phyloP scores from a whole-genome alignment of 2,329 filamentous ascomycete species.

The Aspergillus sergii region DNA sequence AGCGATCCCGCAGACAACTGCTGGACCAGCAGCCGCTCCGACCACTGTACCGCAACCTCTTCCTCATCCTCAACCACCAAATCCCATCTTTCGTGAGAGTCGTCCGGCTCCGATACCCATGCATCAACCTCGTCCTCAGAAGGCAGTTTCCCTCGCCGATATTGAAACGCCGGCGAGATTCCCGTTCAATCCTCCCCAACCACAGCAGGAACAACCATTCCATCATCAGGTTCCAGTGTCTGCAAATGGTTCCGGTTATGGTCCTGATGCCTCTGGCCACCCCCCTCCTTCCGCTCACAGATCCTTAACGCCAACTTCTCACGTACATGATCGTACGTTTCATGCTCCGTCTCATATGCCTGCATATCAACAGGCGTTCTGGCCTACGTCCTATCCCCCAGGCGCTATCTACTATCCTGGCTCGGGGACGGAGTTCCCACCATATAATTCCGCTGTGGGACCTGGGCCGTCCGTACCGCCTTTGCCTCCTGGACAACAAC shows the following conservation, averaged over 20 bases:
- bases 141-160: conserved; percentile 87
- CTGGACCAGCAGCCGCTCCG: conserved; percentile 21
- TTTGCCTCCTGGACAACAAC: conserved; percentile 59
- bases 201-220: conserved; percentile 80
- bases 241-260: conserved; percentile 61
- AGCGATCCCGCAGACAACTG: conserved; percentile 24
- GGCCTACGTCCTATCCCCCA: conserved; percentile 59
- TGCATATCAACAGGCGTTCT: conserved; percentile 63
- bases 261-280: conserved; percentile 62
- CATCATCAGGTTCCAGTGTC: conserved; percentile 90
- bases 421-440: conserved; percentile 39
- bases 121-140: conserved; percentile 94
- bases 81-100: conserved; percentile 61
- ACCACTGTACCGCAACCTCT: conserved; percentile 25
- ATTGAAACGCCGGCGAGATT: conserved; percentile 80
- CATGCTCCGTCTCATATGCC: conserved; percentile 89
- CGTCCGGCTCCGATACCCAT: conserved; percentile 69
- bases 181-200: conserved; percentile 61
- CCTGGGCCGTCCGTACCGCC: conserved; percentile 54
- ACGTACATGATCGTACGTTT: conserved; percentile 89
- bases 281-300: conserved; percentile 59
- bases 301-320: conserved; percentile 80
- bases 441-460: conserved; percentile 50
- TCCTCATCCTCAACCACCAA: conserved; percentile 55
- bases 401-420: conserved; percentile 71